A percentile compares a stretch with the other conserved stretches of the same genome.
phyloP scores from a whole-genome alignment of 345 rosid species.

The Eucalyptus grandis region DNA sequence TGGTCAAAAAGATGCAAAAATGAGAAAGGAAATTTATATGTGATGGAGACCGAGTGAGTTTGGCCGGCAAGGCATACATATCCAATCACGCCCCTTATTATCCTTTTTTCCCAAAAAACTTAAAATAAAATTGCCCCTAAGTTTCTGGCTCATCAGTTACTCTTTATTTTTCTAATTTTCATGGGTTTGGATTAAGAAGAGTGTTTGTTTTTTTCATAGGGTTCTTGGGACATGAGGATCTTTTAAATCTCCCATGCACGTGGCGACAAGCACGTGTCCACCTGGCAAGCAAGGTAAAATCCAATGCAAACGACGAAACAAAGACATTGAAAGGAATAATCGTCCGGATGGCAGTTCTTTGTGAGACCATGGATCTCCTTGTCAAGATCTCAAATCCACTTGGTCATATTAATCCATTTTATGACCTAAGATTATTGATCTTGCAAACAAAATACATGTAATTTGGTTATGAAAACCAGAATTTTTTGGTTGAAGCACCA shows the following conservation, averaged over 20 bases:
- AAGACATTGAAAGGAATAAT: constrained; percentile 44
- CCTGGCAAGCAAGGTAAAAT: constrained; percentile 22
- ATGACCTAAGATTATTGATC: not conserved
- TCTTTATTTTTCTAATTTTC: not conserved
- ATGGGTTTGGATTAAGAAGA: not conserved
- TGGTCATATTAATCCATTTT: not conserved
- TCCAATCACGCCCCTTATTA: not conserved
- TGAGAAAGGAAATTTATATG: not conserved
- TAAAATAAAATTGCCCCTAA: not conserved
- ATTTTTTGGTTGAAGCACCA: not conserved
- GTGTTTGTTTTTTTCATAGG: not conserved
- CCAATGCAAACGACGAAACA: constrained; percentile 59
- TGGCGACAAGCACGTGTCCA: constrained; percentile 40
- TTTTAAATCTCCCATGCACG: not conserved
- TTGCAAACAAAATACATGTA: not conserved
- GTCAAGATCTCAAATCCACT: constrained; percentile 8
- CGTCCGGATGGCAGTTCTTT: constrained; percentile 23
- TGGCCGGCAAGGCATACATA: not conserved
- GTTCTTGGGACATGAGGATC: not conserved
- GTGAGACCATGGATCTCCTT: not conserved
- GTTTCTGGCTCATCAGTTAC: not conserved
- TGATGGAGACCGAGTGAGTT: not conserved
- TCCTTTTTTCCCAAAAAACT: not conserved
- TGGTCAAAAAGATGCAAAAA: not conserved
- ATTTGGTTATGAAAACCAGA: not conserved